Conservation (phyloP, 2,329 filamentous ascomycete genomes). For the Neonectria punicea region DNA sequence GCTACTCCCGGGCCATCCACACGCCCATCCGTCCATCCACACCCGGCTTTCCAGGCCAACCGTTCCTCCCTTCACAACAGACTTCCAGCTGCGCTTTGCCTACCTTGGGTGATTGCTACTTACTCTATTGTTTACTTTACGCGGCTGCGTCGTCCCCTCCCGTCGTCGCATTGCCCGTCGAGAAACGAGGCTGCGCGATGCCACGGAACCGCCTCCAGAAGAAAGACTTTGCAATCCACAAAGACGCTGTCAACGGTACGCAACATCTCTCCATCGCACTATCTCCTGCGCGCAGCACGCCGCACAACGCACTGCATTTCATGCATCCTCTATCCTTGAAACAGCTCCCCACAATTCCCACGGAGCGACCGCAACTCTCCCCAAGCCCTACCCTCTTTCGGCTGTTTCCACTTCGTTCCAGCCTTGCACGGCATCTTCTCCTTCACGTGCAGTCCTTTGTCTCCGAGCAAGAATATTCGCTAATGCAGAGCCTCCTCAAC, state of each 20-base stretch:
- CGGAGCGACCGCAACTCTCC: conserved; percentile 30
- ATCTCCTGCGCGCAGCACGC: conserved; percentile 1
- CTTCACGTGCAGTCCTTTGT: conserved; percentile 14
- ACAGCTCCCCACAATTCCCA: conserved; percentile 40
- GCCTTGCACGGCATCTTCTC: conserved; percentile 24
- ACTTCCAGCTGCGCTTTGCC: conserved; percentile 9
- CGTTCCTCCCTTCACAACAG: conserved; percentile 22
- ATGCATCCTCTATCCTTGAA: conserved; percentile 35
- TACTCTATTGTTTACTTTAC: conserved; percentile 8
- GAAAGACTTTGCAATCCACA: conserved; percentile 50
- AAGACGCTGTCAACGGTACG: conserved; percentile 44
- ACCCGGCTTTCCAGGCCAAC: conserved; percentile 16
- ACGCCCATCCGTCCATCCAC: conserved; percentile 7
- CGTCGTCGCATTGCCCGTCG: background rate
- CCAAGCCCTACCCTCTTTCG: conserved; percentile 10
- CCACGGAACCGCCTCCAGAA: conserved; percentile 47
- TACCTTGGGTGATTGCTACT: background rate
- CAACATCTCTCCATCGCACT: conserved; percentile 1
- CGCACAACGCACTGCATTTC: conserved; percentile 10
- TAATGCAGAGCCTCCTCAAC: conserved; percentile 35
- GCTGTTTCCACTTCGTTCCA: conserved; percentile 28
- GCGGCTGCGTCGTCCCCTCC: background rate
- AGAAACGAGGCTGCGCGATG: conserved; percentile 39
- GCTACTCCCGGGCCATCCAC: conserved; percentile 19
- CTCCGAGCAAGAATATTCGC: conserved; percentile 16